Base-by-base conservation (phyloP, 345 rosid species). In the Laguncularia racemosa region DNA sequence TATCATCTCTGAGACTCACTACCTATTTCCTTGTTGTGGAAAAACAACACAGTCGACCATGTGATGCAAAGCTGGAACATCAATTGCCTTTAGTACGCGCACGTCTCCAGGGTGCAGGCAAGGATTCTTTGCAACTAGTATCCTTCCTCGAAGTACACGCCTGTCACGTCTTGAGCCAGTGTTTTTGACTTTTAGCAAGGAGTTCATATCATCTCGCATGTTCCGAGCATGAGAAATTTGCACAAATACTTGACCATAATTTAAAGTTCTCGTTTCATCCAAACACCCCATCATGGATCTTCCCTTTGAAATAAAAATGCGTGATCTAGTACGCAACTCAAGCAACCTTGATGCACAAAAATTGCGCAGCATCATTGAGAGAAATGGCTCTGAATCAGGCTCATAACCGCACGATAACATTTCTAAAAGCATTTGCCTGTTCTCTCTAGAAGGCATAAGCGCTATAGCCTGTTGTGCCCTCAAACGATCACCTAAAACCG, bases 71-170 rank as follows among this genome's bases (percentile, higher is more conserved):
- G 59, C 73, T 0, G 70, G 68, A n/a, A 64, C 78, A 19, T 81
- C 26, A 8, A 85, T 82, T 56, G 93, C 89, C 57, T 59, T 20
- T 20, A 73, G 68, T 61, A 76, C 73, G 19, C 73, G 80, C 5
- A 77, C n/a, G n/a, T n/a, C 52, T 43, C 86, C 92, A 3, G 86
- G 87, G 73, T 83, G 87, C 18, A 85, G 62, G 61, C 93, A 81
- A 9, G 89, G 87, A 53, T 85, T 85, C 58, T 85, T 83, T 0
- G 79, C 75, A 19, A 85, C 74, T 3, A 61, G n/a, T 13, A 77
- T 66, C 14, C 33, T 64, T 38, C 77, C 80, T 11, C 50, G 40
- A 20, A 67, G 14, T 16, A 56, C 11, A 33, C 10, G 23, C 1
- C 33, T 13, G 13, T 38, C 26, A 0, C n/a, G n/a, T n/a, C n/a